A percentile compares a stretch with the other conserved stretches of the same genome.
These are phyloP conservation scores for Euphorbia peplus DNA, from an alignment of 345 rosid species.

Conservation along the genomic window DNA sequence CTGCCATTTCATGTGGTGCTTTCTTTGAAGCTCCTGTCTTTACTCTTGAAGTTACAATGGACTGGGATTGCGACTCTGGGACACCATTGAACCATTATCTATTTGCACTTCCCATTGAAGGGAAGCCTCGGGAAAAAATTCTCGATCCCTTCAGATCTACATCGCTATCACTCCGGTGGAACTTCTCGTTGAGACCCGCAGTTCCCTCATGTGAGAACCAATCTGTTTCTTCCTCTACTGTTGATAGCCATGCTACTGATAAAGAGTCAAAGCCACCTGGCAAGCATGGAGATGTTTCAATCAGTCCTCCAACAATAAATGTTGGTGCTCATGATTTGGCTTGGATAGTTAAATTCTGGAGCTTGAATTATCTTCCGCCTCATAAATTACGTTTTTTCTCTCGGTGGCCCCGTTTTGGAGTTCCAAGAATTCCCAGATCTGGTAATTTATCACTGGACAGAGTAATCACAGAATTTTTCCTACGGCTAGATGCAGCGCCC, in stretches of 20 bases:
- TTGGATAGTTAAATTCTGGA: slow-evolving; percentile 83
- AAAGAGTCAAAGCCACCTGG: slow-evolving; percentile 34
- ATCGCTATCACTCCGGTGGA: slow-evolving; percentile 87
- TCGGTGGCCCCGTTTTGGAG: slow-evolving; percentile 93
- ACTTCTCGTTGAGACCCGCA: slow-evolving; percentile 71
- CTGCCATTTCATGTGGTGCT: slow-evolving; percentile 47
- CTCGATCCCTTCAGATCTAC: slow-evolving; percentile 97
- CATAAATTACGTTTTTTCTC: slow-evolving; percentile 89
- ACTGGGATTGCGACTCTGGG: slow-evolving; percentile 93
- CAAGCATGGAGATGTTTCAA: slow-evolving; percentile 41
- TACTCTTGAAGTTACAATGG: slow-evolving; percentile 82
- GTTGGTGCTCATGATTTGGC: slow-evolving; percentile 97
- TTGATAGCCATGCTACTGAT: slow-evolving; percentile 30
- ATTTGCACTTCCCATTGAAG: slow-evolving; percentile 84
- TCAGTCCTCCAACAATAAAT: slow-evolving; percentile 57
- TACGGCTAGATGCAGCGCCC: slow-evolving; percentile 84
- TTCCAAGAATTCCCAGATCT: slow-evolving; percentile 73
- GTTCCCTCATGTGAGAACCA: slow-evolving; percentile 31
- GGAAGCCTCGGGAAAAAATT: slow-evolving; percentile 69
- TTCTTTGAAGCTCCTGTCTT: slow-evolving; percentile 75
- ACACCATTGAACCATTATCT: slow-evolving; percentile 85
- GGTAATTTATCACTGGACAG: slow-evolving; percentile 91
- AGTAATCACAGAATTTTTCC: slow-evolving; percentile 95
- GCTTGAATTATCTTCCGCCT: slow-evolving; percentile 83
- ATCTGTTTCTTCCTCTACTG: slow-evolving; percentile 39